Evolutionary conservation across 768 basidiomycete species (phyloP).

Genomic region (Strobilomyces echinocephalus): DNA sequence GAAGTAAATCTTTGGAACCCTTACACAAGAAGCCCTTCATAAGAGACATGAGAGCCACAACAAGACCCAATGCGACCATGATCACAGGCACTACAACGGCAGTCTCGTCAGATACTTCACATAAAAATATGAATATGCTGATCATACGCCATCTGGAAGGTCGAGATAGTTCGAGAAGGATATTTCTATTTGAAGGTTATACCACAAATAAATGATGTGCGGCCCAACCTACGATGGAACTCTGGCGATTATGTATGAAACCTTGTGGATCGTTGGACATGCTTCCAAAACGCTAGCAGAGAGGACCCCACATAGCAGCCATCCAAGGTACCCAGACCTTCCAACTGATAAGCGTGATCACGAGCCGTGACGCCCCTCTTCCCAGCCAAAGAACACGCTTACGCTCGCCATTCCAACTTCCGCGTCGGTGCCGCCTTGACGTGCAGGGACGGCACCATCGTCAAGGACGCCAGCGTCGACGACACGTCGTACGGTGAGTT

Average conservation of each 20-base stretch:
- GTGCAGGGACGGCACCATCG: constrained; percentile 58
- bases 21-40: not conserved
- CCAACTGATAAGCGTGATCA: not conserved
- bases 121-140: not conserved
- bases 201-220: not conserved
- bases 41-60: not conserved
- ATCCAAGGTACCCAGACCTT: constrained; percentile 47
- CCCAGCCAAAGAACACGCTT: constrained; percentile 63
- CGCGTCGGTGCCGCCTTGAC: constrained; percentile 87
- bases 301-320: constrained; percentile 33
- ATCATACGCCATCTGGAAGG: not conserved
- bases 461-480: constrained; percentile 87
- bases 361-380: not conserved
- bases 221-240: not conserved
- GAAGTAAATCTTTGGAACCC: not conserved
- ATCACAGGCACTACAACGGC: not conserved
- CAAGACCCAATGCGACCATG: not conserved
- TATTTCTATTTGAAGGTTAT: not conserved
- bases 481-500: constrained; percentile 82
- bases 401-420: constrained; percentile 85
- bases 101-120: not conserved
- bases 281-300: not conserved
- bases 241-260: constrained; percentile 8
- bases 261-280: not conserved
- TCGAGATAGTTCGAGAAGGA: not conserved